Evolutionary conservation across 116 monocot species (phyloP).

Genomic region (Iris pallida): DNA sequence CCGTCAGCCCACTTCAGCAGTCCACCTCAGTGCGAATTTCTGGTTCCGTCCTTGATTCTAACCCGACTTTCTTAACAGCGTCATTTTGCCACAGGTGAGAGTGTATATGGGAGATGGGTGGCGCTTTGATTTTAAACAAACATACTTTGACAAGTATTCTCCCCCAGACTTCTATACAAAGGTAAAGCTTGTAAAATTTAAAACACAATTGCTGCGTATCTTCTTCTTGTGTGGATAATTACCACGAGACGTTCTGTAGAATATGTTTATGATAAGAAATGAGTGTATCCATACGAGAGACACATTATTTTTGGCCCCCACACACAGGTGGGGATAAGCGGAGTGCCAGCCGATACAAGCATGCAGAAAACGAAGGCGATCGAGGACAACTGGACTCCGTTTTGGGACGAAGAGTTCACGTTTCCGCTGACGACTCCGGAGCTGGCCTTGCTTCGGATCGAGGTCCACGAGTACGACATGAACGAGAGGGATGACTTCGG

Average conservation of each 20-base stretch:
- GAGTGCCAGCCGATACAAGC: constrained; percentile 15
- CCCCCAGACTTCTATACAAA: constrained; percentile 80
- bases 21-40: too few relatives aligned
- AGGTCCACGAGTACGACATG: constrained; percentile 26
- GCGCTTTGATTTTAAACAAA: constrained; percentile 50
- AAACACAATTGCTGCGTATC: too few relatives aligned
- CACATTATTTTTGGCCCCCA: too few relatives aligned
- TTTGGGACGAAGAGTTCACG: constrained; percentile 23
- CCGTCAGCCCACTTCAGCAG: too few relatives aligned
- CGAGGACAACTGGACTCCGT: constrained; percentile 30
- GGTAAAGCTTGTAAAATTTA: constrained; percentile 41
- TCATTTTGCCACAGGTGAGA: constrained; percentile 37
- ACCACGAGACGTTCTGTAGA: too few relatives aligned
- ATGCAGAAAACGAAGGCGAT: constrained; percentile 20
- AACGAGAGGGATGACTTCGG: constrained; percentile 28
- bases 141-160: constrained; percentile 68
- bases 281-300: too few relatives aligned
- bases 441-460: constrained; percentile 26
- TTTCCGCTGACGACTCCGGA: constrained; percentile 28
- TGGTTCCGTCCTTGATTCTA: too few relatives aligned
- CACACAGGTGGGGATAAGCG: constrained; percentile 29
- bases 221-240: too few relatives aligned
- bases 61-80: too few relatives aligned
- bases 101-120: constrained; percentile 83
- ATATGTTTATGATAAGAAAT: too few relatives aligned